Base-by-base conservation (phyloP, 164 flowering plant genomes). In the Umbellularia californica region DNA sequence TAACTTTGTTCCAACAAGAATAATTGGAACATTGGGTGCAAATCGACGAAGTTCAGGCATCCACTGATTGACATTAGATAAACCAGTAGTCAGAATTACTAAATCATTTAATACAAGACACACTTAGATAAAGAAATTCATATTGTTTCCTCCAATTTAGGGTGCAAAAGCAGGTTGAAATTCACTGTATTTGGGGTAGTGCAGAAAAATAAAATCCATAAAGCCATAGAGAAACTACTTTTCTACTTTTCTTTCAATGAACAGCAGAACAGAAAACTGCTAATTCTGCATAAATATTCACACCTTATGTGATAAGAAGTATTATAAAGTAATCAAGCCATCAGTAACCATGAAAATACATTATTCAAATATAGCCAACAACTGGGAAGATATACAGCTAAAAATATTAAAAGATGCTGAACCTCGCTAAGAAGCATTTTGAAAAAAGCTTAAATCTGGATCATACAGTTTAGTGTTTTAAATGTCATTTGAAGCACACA, bases 1-100 rank as follows among this genome's bases (percentile, higher is more conserved):
- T 82, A 95, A 69, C 74, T 95, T 95, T 51, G 99, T 95, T 72
- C 99, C 99, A 81, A 95, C 99, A 72, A 95, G 97, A 72, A 95
- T 92, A 81, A 95, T 84, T 47, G 99, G 99, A 77, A 95, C 98
- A 79, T 90, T 90, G 7, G 99, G 98, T 22, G 98, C 99, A 81
- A 93, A 95, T 66, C 98, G 83, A 14, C 93, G 95, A 76, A 95
- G 97, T 80, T 95, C 99, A 5, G 99, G 99, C 97, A 95, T 95
- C 99, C 99, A 95, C 99, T 95, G 89, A 19, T 58, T 23, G 23
- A 72, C 74, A 72, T 15, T 55, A 12, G 51, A 41, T 41, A 69
- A 67, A 67, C 50, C 41, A 14, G 47, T 41, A 41, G 47, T 41
- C 47, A 41, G 15, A 65, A 67, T 25, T 19, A 67, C 47, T 67